Conservation (phyloP, 495 filamentous ascomycete genomes). For the Aspergillus steynii region DNA sequence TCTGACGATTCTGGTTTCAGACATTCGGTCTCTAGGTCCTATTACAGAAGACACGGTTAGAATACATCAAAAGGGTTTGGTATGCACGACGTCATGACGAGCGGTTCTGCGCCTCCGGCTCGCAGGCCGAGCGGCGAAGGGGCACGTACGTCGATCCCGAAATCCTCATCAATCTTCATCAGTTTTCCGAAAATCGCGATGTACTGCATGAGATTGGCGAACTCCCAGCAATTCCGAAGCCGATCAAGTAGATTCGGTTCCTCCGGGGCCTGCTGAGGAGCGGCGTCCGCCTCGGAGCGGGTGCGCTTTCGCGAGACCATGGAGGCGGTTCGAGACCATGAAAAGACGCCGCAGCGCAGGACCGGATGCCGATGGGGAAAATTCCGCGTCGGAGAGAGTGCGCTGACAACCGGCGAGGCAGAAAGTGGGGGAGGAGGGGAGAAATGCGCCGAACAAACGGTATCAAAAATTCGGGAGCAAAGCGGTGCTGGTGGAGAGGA, state of each 20-base stretch:
- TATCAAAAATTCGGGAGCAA: neutral
- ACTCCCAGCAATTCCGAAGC: constrained; percentile 90
- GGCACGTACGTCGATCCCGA: constrained; percentile 77
- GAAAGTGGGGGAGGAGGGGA: constrained; percentile 3
- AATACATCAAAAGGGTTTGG: constrained; percentile 17
- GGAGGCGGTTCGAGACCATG: constrained; percentile 38
- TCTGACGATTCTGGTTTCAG: constrained; percentile 72
- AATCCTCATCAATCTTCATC: constrained; percentile 82
- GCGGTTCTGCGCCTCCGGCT: neutral
- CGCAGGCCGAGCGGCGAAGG: neutral
- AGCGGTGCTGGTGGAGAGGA: constrained; percentile 1
- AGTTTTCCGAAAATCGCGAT: constrained; percentile 84
- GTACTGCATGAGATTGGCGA: constrained; percentile 92
- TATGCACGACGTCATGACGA: neutral
- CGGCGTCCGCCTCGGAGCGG: constrained; percentile 63
- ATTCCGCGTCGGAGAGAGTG: constrained; percentile 4
- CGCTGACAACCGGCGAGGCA: constrained; percentile 5
- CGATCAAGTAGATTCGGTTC: constrained; percentile 59
- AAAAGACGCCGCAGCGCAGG: constrained; percentile 27
- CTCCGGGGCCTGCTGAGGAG: constrained; percentile 44
- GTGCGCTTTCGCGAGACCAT: constrained; percentile 69
- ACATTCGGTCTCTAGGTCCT: constrained; percentile 91
- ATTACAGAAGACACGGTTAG: constrained; percentile 6
- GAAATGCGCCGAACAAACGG: neutral
- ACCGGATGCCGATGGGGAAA: constrained; percentile 11